A percentile compares a stretch with the other conserved stretches of the same genome.
These are phyloP conservation scores for Lodderomyces beijingensis DNA, from an alignment of 1,139 yeast genomes.

Conservation along the genomic window DNA sequence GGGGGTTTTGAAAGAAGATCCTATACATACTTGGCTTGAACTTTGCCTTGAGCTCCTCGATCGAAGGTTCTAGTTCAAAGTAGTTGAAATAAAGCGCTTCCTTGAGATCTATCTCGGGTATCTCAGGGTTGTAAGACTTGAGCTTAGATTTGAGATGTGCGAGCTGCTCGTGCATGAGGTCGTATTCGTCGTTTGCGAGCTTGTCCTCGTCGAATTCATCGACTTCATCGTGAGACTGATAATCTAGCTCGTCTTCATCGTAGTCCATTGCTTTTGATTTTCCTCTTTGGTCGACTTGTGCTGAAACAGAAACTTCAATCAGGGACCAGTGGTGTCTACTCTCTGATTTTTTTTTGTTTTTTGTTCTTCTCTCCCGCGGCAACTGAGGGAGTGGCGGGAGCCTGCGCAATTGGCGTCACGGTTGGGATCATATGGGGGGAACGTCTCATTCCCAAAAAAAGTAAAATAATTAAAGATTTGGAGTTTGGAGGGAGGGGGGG, in stretches of 20 bases:
- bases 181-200: slow-evolving; percentile 30
- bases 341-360: no score
- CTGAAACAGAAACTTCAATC: no score
- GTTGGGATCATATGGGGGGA: no score
- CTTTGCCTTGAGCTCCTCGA: slow-evolving; percentile 47
- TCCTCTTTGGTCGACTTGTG: no score
- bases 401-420: no score
- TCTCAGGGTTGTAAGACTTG: slow-evolving; percentile 36
- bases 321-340: no score
- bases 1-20: no score
- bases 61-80: slow-evolving; percentile 51
- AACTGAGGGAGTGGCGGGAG: no score
- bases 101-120: slow-evolving; percentile 50
- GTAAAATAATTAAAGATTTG: no score
- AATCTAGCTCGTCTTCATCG: slow-evolving; percentile 15
- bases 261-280: slow-evolving; percentile 11
- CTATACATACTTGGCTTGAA: slow-evolving; percentile 40
- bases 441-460: no score
- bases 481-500: no score
- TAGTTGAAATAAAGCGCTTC: slow-evolving; percentile 61
- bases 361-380: no score
- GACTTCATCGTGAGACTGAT: slow-evolving; percentile 13
- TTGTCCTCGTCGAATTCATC: slow-evolving; percentile 19
- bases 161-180: slow-evolving; percentile 36
- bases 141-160: slow-evolving; percentile 37